A percentile compares a stretch with the other conserved stretches of the same genome.
Evolutionary conservation across 768 basidiomycete species (phyloP).

Genomic region (Rhizopogon rudus): DNA sequence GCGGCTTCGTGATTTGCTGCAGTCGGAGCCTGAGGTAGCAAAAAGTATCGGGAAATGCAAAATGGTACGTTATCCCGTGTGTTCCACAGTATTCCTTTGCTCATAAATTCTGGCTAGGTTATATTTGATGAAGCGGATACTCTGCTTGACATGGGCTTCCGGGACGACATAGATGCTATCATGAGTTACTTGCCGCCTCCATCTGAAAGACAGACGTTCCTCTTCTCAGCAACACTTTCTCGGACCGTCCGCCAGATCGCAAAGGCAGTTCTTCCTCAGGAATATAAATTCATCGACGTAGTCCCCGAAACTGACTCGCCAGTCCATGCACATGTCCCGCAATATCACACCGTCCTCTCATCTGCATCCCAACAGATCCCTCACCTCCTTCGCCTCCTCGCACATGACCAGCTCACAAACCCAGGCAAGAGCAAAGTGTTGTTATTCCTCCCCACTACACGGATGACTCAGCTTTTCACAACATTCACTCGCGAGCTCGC

Average conservation of each 20-base stretch:
- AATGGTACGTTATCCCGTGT: constrained; percentile 40
- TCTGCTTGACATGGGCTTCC: constrained; percentile 89
- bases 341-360: constrained; percentile 76
- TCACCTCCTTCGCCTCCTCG: constrained; percentile 73
- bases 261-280: constrained; percentile 46
- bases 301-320: constrained; percentile 49
- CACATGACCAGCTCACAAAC: constrained; percentile 80
- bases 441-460: constrained; percentile 83
- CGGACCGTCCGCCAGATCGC: constrained; percentile 68
- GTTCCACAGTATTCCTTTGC: background rate
- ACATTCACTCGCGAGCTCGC: constrained; percentile 51
- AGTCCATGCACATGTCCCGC: constrained; percentile 72
- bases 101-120: constrained; percentile 42
- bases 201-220: constrained; percentile 79
- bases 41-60: constrained; percentile 49
- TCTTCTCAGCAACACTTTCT: constrained; percentile 88
- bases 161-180: constrained; percentile 78
- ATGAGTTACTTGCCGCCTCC: constrained; percentile 51
- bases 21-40: constrained; percentile 50
- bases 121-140: constrained; percentile 93
- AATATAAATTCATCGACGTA: constrained; percentile 72
- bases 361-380: constrained; percentile 65
- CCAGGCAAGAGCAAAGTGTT: constrained; percentile 68
- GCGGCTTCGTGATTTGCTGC: constrained; percentile 69
- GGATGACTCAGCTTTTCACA: constrained; percentile 73